Evolutionary conservation across 805 yeast species (phyloP).

Genomic region (Myxozyma lipomycoides): DNA sequence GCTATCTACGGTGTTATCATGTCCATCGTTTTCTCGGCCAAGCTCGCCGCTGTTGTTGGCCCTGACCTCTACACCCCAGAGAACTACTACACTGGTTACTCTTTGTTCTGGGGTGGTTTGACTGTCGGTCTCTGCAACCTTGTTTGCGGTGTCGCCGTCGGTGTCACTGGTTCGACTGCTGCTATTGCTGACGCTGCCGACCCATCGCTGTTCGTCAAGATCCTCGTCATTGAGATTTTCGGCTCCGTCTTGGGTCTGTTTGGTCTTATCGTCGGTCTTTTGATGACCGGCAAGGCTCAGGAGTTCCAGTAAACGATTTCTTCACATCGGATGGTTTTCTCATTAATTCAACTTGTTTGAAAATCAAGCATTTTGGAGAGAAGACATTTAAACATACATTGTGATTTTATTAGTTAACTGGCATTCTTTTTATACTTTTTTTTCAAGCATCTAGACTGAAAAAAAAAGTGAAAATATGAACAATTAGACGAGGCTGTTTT

Average conservation of each 20-base stretch:
- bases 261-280: slow-evolving; percentile 90
- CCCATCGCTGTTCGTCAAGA: slow-evolving; percentile 88
- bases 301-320: slow-evolving; percentile 54
- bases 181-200: slow-evolving; percentile 98
- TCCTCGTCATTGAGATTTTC: slow-evolving; percentile 93
- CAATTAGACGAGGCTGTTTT: not conserved
- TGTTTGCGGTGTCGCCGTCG: slow-evolving; percentile 96
- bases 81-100: slow-evolving; percentile 89
- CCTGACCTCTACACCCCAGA: slow-evolving; percentile 66
- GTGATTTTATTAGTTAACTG: too few species aligned
- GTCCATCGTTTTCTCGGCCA: slow-evolving; percentile 87
- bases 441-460: not conserved
- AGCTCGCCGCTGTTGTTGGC: slow-evolving; percentile 63
- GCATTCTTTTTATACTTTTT: slow-evolving; percentile 9
- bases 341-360: not conserved
- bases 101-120: slow-evolving; percentile 96
- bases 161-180: slow-evolving; percentile 97
- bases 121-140: slow-evolving; percentile 92
- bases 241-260: slow-evolving; percentile 94
- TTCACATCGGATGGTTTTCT: too few species aligned
- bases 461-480: not conserved
- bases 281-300: slow-evolving; percentile 93
- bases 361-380: slow-evolving; percentile 7
- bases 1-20: slow-evolving; percentile 97
- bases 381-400: too few species aligned